phyloP scores from a whole-genome alignment of 306 rosid genomes.

The Acacia confusa region DNA sequence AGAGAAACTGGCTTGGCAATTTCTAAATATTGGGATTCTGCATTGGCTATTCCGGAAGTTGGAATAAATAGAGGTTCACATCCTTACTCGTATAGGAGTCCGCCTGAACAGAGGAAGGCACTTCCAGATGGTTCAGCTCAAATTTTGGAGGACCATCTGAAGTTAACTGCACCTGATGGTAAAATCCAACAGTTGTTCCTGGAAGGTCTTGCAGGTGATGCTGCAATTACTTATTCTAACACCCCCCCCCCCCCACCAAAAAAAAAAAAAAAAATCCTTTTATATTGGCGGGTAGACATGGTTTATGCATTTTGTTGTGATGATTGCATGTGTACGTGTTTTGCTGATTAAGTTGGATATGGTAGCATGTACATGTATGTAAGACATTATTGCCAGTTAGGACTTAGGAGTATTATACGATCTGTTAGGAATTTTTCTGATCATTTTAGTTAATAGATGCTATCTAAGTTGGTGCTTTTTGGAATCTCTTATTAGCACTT shows the following conservation, averaged over 20 bases:
- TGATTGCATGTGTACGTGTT: conserved; percentile 13
- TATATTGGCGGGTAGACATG: conserved; percentile 14
- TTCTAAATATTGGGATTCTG: conserved; percentile 55
- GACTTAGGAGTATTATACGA: not conserved
- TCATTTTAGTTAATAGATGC: not conserved
- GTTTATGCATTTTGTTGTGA: conserved; percentile 9
- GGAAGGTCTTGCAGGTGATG: conserved; percentile 93
- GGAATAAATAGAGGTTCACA: conserved; percentile 64
- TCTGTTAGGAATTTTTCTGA: conserved; percentile 13
- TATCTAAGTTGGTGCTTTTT: not conserved
- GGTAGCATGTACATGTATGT: not conserved
- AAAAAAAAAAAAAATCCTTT: not conserved
- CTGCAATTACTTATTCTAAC: not conserved
- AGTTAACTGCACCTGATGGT: conserved; percentile 76
- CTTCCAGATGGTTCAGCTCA: conserved; percentile 62
- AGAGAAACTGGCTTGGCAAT: conserved; percentile 67
- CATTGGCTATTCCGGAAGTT: conserved; percentile 71
- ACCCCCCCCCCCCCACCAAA: too few species aligned
- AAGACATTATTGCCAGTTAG: not conserved
- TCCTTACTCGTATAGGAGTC: conserved; percentile 51
- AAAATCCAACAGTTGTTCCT: conserved; percentile 95
- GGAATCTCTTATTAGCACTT: not conserved
- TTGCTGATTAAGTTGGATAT: conserved; percentile 17
- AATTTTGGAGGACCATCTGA: conserved; percentile 54
- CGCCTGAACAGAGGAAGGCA: conserved; percentile 63